Conservation (phyloP, 2,329 filamentous ascomycete species). For the Metarhizium brunneum region DNA sequence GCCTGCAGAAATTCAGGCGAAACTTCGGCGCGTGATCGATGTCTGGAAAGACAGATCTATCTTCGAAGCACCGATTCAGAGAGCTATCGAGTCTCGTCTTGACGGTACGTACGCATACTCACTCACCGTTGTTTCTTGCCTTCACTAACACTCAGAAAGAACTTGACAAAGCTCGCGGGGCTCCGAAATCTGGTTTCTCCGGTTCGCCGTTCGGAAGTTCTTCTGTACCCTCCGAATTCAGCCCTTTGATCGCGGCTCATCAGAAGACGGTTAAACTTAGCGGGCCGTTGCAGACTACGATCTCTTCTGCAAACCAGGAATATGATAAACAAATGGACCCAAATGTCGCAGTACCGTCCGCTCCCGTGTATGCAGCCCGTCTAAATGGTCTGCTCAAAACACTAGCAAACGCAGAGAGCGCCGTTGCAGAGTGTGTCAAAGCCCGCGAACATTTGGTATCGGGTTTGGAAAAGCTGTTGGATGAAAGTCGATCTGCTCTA, state of each 20-base stretch:
- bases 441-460: slow-evolving; percentile 69
- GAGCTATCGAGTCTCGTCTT: slow-evolving; percentile 69
- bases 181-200: slow-evolving; percentile 41
- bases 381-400: slow-evolving; percentile 85
- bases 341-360: slow-evolving; percentile 57
- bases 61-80: slow-evolving; percentile 72
- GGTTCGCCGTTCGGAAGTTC: slow-evolving; percentile 50
- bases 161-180: slow-evolving; percentile 50
- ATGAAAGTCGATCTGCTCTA: slow-evolving; percentile 61
- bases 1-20: slow-evolving; percentile 75
- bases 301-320: slow-evolving; percentile 67
- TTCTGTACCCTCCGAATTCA: slow-evolving; percentile 65
- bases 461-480: slow-evolving; percentile 74
- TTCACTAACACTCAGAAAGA: slow-evolving; percentile 31
- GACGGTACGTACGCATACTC: slow-evolving; percentile 48
- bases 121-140: slow-evolving; percentile 7
- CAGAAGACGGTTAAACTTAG: slow-evolving; percentile 65
- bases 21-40: slow-evolving; percentile 81
- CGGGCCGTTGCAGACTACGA: slow-evolving; percentile 54
- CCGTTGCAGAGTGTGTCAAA: slow-evolving; percentile 82
- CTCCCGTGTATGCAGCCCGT: slow-evolving; percentile 84
- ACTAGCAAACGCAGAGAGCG: slow-evolving; percentile 78
- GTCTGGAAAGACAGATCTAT: slow-evolving; percentile 86
- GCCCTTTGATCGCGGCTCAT: slow-evolving; percentile 64
- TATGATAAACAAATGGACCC: slow-evolving; percentile 77